Evolutionary conservation across 179 eudicot species (phyloP).

Genomic region (Drosera spatulata): DNA sequence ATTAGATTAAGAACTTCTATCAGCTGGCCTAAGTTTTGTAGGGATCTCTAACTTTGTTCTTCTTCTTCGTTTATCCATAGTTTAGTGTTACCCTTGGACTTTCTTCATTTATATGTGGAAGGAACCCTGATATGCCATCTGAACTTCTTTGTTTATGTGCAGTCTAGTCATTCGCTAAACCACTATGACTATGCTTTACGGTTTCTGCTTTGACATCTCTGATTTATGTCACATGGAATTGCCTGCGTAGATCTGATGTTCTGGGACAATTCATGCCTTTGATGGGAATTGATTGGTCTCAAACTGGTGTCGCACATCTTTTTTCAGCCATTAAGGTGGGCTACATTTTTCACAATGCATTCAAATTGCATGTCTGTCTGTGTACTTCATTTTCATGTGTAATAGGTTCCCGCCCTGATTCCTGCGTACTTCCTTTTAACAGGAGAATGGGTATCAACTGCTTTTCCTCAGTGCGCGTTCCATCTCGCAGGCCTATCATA

Average conservation of each 20-base stretch:
- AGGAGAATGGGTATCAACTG: slow-evolving; percentile 97
- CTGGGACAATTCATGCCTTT: slow-evolving; percentile 14
- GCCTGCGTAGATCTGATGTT: slow-evolving; percentile 73
- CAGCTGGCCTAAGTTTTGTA: no score
- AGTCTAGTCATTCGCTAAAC: neutral
- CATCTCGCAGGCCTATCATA: slow-evolving; percentile 77
- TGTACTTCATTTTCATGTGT: no score
- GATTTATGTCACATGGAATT: slow-evolving; percentile 5
- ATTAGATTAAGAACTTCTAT: no score
- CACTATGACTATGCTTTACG: neutral
- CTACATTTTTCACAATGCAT: neutral
- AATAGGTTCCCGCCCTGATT: no score
- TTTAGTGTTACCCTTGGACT: no score
- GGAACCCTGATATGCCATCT: no score
- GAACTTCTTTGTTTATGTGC: no score
- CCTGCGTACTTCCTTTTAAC: slow-evolving; percentile 19
- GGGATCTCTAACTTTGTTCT: no score
- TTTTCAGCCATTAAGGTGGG: slow-evolving; percentile 93
- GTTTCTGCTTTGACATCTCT: slow-evolving; percentile 3
- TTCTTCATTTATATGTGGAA: no score
- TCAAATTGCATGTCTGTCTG: no score
- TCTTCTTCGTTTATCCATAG: no score
- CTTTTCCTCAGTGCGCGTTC: slow-evolving; percentile 97
- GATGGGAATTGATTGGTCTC: slow-evolving; percentile 98
- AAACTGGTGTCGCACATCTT: slow-evolving; percentile 91